These are phyloP conservation scores for Camellia japonica DNA, from an alignment of 148 eudicot genomes.

Conservation along the genomic window DNA sequence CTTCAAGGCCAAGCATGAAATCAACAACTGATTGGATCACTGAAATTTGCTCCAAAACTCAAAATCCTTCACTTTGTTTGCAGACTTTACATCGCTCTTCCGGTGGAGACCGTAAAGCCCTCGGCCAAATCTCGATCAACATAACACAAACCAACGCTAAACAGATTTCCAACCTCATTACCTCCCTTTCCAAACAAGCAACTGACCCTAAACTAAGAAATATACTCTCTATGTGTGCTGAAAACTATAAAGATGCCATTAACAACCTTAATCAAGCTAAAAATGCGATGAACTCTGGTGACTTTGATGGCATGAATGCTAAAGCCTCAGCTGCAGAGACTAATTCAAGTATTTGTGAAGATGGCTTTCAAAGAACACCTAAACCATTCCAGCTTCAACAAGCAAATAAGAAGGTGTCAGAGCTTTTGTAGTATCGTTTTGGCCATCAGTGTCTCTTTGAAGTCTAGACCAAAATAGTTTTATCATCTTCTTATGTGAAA, in stretches of 20 bases:
- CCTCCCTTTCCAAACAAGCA: background rate
- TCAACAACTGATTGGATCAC: slow-evolving; percentile 5
- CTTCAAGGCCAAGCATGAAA: background rate
- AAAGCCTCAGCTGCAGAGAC: too few species aligned
- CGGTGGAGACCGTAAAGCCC: slow-evolving; percentile 11
- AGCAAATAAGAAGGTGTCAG: too few species aligned
- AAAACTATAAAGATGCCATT: too few species aligned
- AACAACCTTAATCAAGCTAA: too few species aligned
- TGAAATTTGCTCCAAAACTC: slow-evolving; percentile 14
- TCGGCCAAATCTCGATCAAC: slow-evolving; percentile 4
- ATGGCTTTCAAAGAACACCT: too few species aligned
- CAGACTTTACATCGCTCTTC: background rate
- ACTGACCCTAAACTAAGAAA: too few species aligned
- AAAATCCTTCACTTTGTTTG: slow-evolving; percentile 9
- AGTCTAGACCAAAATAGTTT: background rate
- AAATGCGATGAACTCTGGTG: too few species aligned
- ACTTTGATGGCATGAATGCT: too few species aligned
- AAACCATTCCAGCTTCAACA: too few species aligned
- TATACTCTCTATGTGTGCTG: too few species aligned
- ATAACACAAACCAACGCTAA: background rate
- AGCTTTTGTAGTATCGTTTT: background rate
- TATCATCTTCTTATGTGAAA: too few species aligned
- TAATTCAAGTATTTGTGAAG: too few species aligned
- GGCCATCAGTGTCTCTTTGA: background rate
- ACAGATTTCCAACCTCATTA: background rate